These are phyloP conservation scores for Pseudonitzschia multiseries DNA, from an alignment of 108 stramenopile species.

Conservation along the genomic window DNA sequence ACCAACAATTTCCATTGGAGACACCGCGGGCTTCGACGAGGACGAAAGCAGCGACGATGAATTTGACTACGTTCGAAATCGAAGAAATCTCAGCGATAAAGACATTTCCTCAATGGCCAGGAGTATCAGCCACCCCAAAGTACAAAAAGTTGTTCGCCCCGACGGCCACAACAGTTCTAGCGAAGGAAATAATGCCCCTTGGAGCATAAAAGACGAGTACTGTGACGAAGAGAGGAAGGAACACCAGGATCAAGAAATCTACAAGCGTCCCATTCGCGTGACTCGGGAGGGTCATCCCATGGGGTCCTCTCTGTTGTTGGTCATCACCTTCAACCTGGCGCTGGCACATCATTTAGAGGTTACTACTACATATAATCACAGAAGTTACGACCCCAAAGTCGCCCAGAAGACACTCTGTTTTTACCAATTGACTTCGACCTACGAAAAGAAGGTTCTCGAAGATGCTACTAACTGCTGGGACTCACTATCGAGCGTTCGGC, in stretches of 20 bases:
- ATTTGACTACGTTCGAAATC: neutral
- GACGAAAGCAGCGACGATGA: neutral
- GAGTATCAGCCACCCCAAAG: slow-evolving; percentile 5
- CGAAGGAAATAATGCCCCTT: neutral
- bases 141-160: neutral
- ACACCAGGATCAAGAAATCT: slow-evolving; percentile 24
- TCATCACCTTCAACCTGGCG: slow-evolving; percentile 37
- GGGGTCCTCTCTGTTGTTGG: slow-evolving; percentile 22
- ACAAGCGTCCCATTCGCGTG: slow-evolving; percentile 29
- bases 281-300: slow-evolving; percentile 22
- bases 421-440: neutral
- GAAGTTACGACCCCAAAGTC: neutral
- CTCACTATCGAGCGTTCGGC: neutral
- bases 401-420: neutral
- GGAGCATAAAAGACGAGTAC: slow-evolving; percentile 3
- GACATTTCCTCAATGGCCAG: neutral
- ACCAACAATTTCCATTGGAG: neutral
- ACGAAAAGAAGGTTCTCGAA: neutral
- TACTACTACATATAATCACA: neutral
- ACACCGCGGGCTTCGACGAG: neutral
- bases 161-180: neutral
- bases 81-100: neutral
- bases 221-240: neutral
- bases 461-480: neutral
- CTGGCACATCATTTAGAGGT: slow-evolving; percentile 28